Evolutionary conservation across 1,284 basidiomycete species (phyloP).

Genomic region (Puccinia sorghi): DNA sequence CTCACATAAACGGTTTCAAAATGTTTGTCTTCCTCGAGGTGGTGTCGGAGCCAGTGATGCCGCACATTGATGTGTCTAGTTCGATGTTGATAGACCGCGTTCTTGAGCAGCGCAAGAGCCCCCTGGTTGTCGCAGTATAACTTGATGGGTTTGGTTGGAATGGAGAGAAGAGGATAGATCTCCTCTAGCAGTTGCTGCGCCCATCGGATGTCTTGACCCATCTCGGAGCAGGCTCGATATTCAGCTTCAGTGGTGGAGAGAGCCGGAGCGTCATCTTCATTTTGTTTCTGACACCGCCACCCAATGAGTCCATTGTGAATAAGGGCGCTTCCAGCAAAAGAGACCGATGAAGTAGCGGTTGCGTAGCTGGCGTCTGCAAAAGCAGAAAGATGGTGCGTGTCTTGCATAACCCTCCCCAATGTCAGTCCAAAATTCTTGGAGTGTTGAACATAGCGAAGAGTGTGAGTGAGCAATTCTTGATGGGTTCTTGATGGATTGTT

Average conservation of each 20-base stretch:
- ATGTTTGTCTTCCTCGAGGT: background rate
- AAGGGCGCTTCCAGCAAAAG: background rate
- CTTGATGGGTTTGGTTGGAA: background rate
- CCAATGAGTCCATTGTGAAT: background rate
- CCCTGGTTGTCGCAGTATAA: background rate
- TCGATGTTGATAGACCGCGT: background rate
- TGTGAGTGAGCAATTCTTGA: too few species aligned
- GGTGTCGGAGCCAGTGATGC: background rate
- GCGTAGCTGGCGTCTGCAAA: background rate
- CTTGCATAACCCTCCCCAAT: background rate
- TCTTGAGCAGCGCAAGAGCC: background rate
- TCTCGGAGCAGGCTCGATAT: background rate
- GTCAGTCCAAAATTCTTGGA: background rate
- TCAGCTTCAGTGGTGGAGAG: background rate
- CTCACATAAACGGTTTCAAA: too few species aligned
- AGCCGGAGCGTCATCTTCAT: background rate
- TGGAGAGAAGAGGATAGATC: background rate
- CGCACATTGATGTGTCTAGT: background rate
- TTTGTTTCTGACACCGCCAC: background rate
- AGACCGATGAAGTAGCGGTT: background rate
- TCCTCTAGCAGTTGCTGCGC: background rate
- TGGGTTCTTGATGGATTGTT: background rate
- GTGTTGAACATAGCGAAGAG: too few species aligned
- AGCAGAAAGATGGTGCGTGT: background rate
- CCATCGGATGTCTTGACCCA: background rate